Evolutionary conservation across 2,329 filamentous ascomycete species (phyloP).

Genomic region (Apiospora sp.): DNA sequence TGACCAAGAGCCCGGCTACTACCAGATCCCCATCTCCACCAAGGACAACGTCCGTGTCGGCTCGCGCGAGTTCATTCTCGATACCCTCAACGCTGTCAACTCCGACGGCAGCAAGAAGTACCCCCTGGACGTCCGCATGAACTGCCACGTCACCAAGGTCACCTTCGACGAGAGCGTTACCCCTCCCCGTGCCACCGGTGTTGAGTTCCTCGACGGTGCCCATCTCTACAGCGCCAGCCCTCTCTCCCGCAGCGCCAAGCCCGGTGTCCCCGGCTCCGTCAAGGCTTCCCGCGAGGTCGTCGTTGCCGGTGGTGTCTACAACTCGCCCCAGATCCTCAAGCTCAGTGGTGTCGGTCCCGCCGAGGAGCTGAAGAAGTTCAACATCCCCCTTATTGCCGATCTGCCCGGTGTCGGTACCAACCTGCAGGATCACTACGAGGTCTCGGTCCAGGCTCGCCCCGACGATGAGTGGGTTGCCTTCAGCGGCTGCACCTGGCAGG

Average conservation of each 20-base stretch:
- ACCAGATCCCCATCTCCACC: conserved; percentile 66
- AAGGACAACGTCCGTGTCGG: conserved; percentile 60
- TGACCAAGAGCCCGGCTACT: conserved; percentile 57
- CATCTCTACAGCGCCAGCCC: conserved; percentile 56
- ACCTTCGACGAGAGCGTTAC: conserved; percentile 48
- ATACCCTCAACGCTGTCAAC: conserved; percentile 56
- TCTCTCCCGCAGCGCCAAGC: conserved; percentile 29
- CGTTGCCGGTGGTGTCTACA: conserved; percentile 60
- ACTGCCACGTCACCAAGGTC: conserved; percentile 55
- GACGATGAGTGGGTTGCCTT: conserved; percentile 46
- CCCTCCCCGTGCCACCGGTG: conserved; percentile 53
- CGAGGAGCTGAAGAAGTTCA: conserved; percentile 45
- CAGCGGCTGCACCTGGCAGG: conserved; percentile 44
- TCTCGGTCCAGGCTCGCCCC: conserved; percentile 52
- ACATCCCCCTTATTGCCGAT: conserved; percentile 54
- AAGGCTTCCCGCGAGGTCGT: conserved; percentile 56
- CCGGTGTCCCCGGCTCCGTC: conserved; percentile 43
- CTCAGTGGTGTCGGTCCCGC: conserved; percentile 55
- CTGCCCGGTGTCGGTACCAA: conserved; percentile 66
- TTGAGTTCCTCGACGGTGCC: conserved; percentile 57
- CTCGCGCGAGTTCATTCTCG: conserved; percentile 62
- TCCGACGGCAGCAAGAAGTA: conserved; percentile 60
- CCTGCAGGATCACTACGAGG: conserved; percentile 63
- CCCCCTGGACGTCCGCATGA: conserved; percentile 61
- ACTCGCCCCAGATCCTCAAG: conserved; percentile 61